Evolutionary conservation across 345 rosid species (phyloP).

Genomic region (Eucalyptus marginata): DNA sequence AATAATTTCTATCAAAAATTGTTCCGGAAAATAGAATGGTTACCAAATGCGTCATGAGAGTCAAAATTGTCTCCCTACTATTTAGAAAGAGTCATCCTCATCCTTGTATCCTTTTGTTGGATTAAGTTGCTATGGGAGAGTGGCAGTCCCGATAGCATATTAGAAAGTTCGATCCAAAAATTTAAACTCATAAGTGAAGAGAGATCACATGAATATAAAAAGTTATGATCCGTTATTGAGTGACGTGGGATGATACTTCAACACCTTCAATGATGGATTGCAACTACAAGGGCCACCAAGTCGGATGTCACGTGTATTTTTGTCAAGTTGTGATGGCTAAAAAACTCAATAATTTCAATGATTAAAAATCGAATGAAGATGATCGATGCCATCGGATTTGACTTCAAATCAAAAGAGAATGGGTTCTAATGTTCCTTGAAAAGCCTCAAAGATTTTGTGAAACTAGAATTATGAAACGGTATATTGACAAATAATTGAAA

Average conservation of each 20-base stretch:
- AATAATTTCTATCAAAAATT: too few relatives aligned
- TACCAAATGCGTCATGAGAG: background rate
- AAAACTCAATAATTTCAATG: background rate
- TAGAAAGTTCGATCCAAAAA: rapidly evolving
- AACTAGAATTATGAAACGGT: background rate
- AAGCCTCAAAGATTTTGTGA: background rate
- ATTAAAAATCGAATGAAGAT: background rate
- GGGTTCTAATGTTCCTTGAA: background rate
- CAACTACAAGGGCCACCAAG: rapidly evolving
- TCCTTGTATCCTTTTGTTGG: background rate
- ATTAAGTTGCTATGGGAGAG: too few relatives aligned
- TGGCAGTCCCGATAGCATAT: too few relatives aligned
- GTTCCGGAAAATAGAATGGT: too few relatives aligned
- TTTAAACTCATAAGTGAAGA: rapidly evolving
- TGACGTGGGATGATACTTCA: rapidly evolving
- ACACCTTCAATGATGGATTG: rapidly evolving
- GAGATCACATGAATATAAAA: too few relatives aligned
- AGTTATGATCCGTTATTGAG: rapidly evolving
- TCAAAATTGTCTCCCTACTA: background rate
- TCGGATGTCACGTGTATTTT: rapidly evolving
- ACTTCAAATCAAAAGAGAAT: background rate
- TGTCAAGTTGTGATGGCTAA: background rate
- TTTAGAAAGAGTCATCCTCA: background rate
- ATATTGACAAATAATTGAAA: background rate
- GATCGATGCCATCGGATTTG: background rate